These are phyloP conservation scores for Vachellia collinsii DNA, from an alignment of 306 rosid genomes.

Conservation along the genomic window DNA sequence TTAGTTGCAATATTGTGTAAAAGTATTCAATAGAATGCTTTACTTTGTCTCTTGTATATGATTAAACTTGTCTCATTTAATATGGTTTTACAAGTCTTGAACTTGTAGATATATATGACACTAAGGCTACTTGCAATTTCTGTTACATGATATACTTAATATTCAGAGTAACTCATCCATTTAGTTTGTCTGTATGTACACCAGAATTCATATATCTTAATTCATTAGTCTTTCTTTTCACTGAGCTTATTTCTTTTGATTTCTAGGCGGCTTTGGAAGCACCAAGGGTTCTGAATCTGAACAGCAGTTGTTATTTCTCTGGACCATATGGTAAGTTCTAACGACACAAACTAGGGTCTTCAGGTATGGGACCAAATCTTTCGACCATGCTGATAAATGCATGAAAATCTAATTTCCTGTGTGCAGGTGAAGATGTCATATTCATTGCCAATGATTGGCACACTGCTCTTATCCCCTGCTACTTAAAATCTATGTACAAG, in stretches of 20 bases:
- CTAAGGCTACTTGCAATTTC: background rate
- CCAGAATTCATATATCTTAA: slow-evolving; percentile 28
- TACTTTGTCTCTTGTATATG: background rate
- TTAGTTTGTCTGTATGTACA: background rate
- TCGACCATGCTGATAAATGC: slow-evolving; percentile 1
- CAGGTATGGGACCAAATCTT: slow-evolving; percentile 12
- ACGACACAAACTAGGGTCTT: slow-evolving; percentile 21
- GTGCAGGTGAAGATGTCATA: slow-evolving; percentile 74
- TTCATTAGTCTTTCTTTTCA: slow-evolving; percentile 25
- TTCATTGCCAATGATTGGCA: slow-evolving; percentile 88
- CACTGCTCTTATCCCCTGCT: slow-evolving; percentile 73
- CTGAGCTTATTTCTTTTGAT: slow-evolving; percentile 29
- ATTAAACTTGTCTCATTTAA: background rate
- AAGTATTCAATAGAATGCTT: background rate
- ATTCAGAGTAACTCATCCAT: background rate
- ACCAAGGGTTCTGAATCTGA: slow-evolving; percentile 68
- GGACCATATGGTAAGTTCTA: slow-evolving; percentile 73
- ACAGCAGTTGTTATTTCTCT: slow-evolving; percentile 58
- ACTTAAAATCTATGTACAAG: slow-evolving; percentile 66
- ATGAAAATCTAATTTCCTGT: slow-evolving; percentile 17
- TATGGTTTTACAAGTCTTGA: background rate
- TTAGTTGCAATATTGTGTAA: background rate
- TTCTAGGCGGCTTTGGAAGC: slow-evolving; percentile 81
- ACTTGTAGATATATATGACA: background rate
- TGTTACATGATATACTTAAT: background rate